Base-by-base conservation (phyloP, 2,329 filamentous ascomycete species). In the Claviceps arundinis region DNA sequence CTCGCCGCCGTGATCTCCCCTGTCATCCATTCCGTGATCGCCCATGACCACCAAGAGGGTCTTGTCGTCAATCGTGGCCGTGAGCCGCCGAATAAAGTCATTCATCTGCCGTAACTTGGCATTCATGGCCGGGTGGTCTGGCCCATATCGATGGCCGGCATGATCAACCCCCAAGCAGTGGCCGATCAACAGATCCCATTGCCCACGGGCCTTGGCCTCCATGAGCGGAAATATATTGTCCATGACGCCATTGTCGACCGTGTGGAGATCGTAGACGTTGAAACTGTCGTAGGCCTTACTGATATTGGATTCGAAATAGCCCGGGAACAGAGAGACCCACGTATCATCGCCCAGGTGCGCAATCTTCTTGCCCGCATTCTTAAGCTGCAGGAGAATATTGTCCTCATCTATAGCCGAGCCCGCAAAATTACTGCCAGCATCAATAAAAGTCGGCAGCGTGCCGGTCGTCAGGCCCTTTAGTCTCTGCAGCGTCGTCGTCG, bases 331-430 rank as follows among this genome's bases (percentile, higher is more conserved):
- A 44, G 88, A 78, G 58, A 89, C 87, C 93, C 93, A 98, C 4
- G 93, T 98, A 68, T 98, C 91, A 65, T 98, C 93, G n/a, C 93
- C 93, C 40, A 98, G 73, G 62, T 98, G 94, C 5, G 90, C 93
- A 58, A 98, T 80, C 57, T 78, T 87, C 73, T 89, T 70, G 67
- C 79, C 62, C 69, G 81, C 68, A 71, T 85, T 64, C 67, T 74
- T 65, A 72, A 86, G 65, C 68, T 95, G 68, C 76, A 82, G 70
- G 70, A 86, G 62, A 70, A 84, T 58, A 71, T 94, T 73, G 65
- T 98, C 93, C 72, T 98, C 93, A 53, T 96, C 90, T 59, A 98
- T 96, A 5, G 88, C 88, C 3, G 87, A 95, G 2, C 93, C 93
- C 0, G 89, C 89, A 67, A 98, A 98, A 68, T 91, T 98, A 56